Conservation (phyloP, 1,139 yeast species). For the Pichia sp. region DNA sequence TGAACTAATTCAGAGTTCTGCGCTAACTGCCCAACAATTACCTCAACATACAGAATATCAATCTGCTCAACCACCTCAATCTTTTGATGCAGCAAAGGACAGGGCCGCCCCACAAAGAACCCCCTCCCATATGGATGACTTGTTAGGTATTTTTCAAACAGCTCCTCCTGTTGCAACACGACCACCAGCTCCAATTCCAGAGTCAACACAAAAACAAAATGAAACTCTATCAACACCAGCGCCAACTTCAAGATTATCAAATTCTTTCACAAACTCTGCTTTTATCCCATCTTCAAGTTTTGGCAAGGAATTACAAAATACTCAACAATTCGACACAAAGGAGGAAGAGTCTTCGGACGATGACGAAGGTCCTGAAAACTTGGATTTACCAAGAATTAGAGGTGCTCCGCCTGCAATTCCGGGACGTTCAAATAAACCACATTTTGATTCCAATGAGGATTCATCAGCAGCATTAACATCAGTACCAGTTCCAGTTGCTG, state of each 20-base stretch:
- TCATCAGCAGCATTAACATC: background rate
- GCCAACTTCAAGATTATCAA: slow-evolving; percentile 22
- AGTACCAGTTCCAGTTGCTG: slow-evolving; percentile 4
- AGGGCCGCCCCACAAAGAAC: slow-evolving; percentile 27
- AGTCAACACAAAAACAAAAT: background rate
- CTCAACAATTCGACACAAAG: slow-evolving; percentile 16
- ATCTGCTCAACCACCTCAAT: slow-evolving; percentile 16
- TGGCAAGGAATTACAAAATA: slow-evolving; percentile 45
- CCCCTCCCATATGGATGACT: slow-evolving; percentile 61
- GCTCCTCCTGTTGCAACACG: slow-evolving; percentile 29
- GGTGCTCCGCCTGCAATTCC: slow-evolving; percentile 29
- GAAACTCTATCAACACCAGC: slow-evolving; percentile 29
- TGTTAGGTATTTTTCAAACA: slow-evolving; percentile 38
- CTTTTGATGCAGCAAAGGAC: slow-evolving; percentile 16
- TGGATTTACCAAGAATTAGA: slow-evolving; percentile 22
- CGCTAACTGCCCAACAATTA: slow-evolving; percentile 9
- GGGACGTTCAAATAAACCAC: slow-evolving; percentile 30
- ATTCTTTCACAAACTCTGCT: background rate
- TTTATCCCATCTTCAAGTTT: slow-evolving; percentile 58
- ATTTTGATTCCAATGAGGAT: slow-evolving; percentile 19
- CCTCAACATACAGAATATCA: slow-evolving; percentile 7
- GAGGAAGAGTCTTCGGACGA: slow-evolving; percentile 28
- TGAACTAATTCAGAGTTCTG: slow-evolving; percentile 23
- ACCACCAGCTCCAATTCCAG: slow-evolving; percentile 26
- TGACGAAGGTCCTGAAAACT: slow-evolving; percentile 31